phyloP scores from a whole-genome alignment of 2,329 filamentous ascomycete genomes.

The Albifimbria verrucaria region DNA sequence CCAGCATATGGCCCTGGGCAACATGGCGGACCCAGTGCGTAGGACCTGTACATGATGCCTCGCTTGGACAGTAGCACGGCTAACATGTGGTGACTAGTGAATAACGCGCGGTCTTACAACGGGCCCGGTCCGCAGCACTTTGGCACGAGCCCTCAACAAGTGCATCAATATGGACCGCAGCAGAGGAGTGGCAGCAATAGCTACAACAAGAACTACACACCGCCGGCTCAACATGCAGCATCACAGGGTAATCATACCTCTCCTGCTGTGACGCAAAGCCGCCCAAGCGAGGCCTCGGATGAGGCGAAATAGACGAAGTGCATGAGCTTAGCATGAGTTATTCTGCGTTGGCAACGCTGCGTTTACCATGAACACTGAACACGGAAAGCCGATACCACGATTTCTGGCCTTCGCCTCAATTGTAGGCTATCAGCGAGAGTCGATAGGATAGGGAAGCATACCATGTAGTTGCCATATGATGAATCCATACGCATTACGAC shows the following conservation, averaged over 20 bases:
- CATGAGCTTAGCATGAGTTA: slow-evolving; percentile 3
- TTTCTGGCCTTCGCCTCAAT: slow-evolving; percentile 17
- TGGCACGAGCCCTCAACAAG: slow-evolving; percentile 62
- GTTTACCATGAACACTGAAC: slow-evolving; percentile 6
- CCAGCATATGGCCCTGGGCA: slow-evolving; percentile 70
- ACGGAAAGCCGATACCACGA: slow-evolving; percentile 16
- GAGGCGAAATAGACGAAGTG: slow-evolving; percentile 39
- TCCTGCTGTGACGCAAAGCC: slow-evolving; percentile 28
- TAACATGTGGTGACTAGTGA: slow-evolving; percentile 49
- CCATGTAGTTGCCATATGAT: slow-evolving; percentile 13
- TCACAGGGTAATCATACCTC: slow-evolving; percentile 31
- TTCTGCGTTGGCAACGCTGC: background rate
- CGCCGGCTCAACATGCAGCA: slow-evolving; percentile 39
- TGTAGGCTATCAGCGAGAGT: slow-evolving; percentile 12
- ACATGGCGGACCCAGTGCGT: slow-evolving; percentile 68
- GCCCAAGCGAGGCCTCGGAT: slow-evolving; percentile 36
- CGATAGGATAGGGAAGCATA: slow-evolving; percentile 6
- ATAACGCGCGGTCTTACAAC: slow-evolving; percentile 58
- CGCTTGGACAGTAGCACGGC: slow-evolving; percentile 16
- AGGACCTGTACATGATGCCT: slow-evolving; percentile 9
- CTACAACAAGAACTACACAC: slow-evolving; percentile 50
- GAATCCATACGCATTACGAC: slow-evolving; percentile 9
- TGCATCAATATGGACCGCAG: slow-evolving; percentile 59
- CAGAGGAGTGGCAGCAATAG: slow-evolving; percentile 53
- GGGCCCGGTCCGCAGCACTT: slow-evolving; percentile 59